Base-by-base conservation (phyloP, 2,329 filamentous ascomycete genomes). In the Aspergillus novoparasiticus region DNA sequence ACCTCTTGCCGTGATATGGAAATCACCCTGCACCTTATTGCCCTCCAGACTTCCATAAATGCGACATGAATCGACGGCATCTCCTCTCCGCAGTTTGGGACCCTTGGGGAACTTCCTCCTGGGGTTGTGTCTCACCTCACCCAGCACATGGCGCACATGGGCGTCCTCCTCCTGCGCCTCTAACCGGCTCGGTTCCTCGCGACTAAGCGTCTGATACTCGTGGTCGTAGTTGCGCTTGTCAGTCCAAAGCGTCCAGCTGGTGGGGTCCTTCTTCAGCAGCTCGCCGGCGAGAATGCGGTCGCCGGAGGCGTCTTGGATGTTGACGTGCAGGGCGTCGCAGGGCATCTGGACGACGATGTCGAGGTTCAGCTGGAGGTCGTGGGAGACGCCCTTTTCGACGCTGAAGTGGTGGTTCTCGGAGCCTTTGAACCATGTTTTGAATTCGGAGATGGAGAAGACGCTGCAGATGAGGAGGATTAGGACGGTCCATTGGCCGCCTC, bases 1-100 rank as follows among this genome's bases (percentile, higher is more conserved):
- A 0, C 95, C 95, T 65, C 93, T 83, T 3, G 95, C 95, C 1
- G 95, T 99, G 73, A 99, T 95, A 76, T 99, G 95, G 75, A 99
- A 98, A 78, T 99, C 94, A 4, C 94, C 95, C 79, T 97, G 94
- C 51, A 99, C 95, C 81, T 96, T 96, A 79, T 99, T 99, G 69
- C 96, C 86, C 69, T 96, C 91, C 76, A 99, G 78, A 72, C 88
- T 96, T 39, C 95, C 95, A 77, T 88, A 99, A 66, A 99, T 88
- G 55, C 95, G 88, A 78, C 95, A 99, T 66, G 91, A 90, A 76
- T 97, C 91, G 19, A 84, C 79, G 26, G 81, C 80, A 75, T 84
- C 84, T 21, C 80, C 72, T 30, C 83, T 79, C 58, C 81, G 80
- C 60, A 95, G 73, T 64, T 82, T 84, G 1, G 93, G 94, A 2